phyloP scores from a whole-genome alignment of 306 rosid genomes.

The Luffa acutangula region DNA sequence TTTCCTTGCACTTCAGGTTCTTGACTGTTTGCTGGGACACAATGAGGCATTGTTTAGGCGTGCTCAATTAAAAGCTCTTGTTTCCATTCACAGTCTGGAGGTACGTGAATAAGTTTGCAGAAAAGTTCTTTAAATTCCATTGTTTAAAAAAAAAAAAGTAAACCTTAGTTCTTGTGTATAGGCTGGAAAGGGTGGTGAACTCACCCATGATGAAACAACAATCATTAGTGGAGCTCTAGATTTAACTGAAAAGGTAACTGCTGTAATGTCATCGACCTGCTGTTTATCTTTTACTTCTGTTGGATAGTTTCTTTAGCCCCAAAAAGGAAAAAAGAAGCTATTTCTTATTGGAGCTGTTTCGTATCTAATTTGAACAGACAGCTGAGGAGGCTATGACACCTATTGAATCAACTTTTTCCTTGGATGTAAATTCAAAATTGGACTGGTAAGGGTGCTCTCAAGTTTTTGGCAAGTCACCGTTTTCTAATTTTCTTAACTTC shows the following conservation, averaged over 20 bases:
- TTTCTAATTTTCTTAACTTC: background rate
- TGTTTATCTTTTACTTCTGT: background rate
- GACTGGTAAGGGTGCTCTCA: slow-evolving; percentile 53
- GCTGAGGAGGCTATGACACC: slow-evolving; percentile 99
- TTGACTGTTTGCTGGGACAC: slow-evolving; percentile 74
- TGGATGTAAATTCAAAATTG: slow-evolving; percentile 84
- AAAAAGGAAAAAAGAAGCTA: background rate
- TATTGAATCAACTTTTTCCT: slow-evolving; percentile 87
- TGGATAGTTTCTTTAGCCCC: background rate
- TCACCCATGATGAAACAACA: slow-evolving; percentile 89
- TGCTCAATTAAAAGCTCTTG: slow-evolving; percentile 89
- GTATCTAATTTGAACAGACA: slow-evolving; percentile 34
- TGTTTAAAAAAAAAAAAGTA: background rate
- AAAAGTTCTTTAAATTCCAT: background rate
- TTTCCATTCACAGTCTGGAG: slow-evolving; percentile 86
- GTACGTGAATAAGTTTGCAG: slow-evolving; percentile 23
- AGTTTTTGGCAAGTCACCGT: background rate
- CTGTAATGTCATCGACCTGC: background rate
- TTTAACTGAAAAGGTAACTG: slow-evolving; percentile 76
- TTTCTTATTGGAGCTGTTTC: background rate
- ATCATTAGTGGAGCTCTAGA: slow-evolving; percentile 94
- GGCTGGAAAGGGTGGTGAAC: slow-evolving; percentile 99
- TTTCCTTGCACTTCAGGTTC: slow-evolving; percentile 36
- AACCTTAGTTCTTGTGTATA: slow-evolving; percentile 6
- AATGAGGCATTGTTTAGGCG: slow-evolving; percentile 88